Percentiles rank a stretch among this genome's conserved stretches.
Conservation (phyloP, 2,329 filamentous ascomycete species). For the Alternaria incomplexa region DNA sequence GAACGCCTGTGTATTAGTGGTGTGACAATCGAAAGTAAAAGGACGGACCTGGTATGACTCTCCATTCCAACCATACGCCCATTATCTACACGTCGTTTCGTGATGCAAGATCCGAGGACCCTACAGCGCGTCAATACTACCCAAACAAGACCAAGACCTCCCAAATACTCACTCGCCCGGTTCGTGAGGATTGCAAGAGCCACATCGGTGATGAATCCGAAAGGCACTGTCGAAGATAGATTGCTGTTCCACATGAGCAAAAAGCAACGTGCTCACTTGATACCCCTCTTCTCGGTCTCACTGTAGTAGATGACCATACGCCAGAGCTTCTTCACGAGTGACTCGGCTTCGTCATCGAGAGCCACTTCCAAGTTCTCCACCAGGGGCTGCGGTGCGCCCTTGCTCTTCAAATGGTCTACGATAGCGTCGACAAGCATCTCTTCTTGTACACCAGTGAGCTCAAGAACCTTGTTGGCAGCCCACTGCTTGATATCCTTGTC, state of each 20-base stretch:
- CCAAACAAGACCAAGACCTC: slow-evolving; percentile 1
- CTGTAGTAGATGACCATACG: slow-evolving; percentile 98
- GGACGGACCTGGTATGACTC: slow-evolving; percentile 11
- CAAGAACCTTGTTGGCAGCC: slow-evolving; percentile 97
- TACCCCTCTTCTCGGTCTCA: slow-evolving; percentile 87
- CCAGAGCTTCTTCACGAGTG: slow-evolving; percentile 95
- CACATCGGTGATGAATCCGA: background rate
- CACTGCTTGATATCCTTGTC: slow-evolving; percentile 89
- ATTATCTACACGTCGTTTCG: slow-evolving; percentile 12
- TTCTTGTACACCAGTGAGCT: slow-evolving; percentile 95
- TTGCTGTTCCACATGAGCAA: background rate
- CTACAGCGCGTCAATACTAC: slow-evolving; percentile 27
- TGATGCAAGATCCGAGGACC: slow-evolving; percentile 29
- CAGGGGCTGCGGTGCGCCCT: slow-evolving; percentile 76
- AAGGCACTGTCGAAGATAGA: background rate
- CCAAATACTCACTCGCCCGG: slow-evolving; percentile 22
- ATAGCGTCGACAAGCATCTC: slow-evolving; percentile 94
- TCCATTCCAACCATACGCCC: slow-evolving; percentile 8
- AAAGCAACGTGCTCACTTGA: slow-evolving; percentile 50
- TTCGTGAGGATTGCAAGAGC: background rate
- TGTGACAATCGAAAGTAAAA: slow-evolving; percentile 1
- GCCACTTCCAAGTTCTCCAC: slow-evolving; percentile 86
- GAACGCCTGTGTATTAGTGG: slow-evolving; percentile 7
- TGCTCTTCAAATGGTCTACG: slow-evolving; percentile 80
- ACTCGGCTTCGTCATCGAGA: slow-evolving; percentile 92